Evolutionary conservation across 2,329 filamentous ascomycete genomes (phyloP), one percentile per base, ranked within the genome.

Genomic region (Bipolaris sorokiniana): DNA sequence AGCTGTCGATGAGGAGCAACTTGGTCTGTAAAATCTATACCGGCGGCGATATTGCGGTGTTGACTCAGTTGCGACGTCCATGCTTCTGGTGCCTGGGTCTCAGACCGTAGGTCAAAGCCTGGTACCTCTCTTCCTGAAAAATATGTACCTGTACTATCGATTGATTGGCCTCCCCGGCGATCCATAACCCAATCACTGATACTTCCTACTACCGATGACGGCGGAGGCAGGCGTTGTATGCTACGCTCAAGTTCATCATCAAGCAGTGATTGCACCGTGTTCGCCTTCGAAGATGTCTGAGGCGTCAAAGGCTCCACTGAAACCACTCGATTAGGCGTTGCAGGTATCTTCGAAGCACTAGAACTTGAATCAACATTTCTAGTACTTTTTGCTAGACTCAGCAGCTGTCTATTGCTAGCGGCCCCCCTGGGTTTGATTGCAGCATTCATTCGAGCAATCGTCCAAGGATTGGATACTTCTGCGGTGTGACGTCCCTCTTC

Each of bases 391-490:
- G 59, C 59, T 34, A 71, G 71, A 37, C 70, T 73, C 23, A 61
- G 61, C 3, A 69, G 54, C 31, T 73, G 73, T 7, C 6, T 33
- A 16, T 65, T 65, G n/a, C n/a, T 58, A 6, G 15, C 10, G 6
- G 33, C 18, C 28, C 53, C 58, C 26, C 51, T 69, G 0, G 56
- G 55, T 48, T 69, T 74, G 20, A 67, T 38, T 1, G 57, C 49
- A 15, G 76, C 53, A 44, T 82, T 81, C 73, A 83, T 77, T 56
- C 78, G 81, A 22, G 81, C 80, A 41, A 81, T 75, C 0, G 78
- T 78, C 80, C 80, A 83, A 1, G 82, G 82, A 58, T 83, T 83
- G 1, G 76, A 80, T 4, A 79, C 51, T 3, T 60, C 68, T 23
- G 71, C 63, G 51, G 76, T 71, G 45, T 63, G 73, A 3, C 59